phyloP scores from a whole-genome alignment of 2,329 filamentous ascomycete genomes.

The Phaeoacremonium minimum region DNA sequence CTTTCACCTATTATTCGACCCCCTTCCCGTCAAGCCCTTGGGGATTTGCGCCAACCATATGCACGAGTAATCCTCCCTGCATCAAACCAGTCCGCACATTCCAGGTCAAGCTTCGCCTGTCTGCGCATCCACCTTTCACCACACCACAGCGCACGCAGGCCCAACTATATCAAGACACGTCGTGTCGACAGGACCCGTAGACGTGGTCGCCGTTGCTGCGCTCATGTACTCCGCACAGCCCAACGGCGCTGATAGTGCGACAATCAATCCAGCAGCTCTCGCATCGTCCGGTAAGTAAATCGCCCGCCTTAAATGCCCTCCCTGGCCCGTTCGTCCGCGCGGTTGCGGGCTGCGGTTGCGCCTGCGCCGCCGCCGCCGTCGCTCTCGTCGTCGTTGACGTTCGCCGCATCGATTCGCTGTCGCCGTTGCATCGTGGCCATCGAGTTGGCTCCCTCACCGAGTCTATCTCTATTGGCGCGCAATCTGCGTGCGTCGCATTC shows the following conservation, averaged over 20 bases:
- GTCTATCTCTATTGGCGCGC: not conserved
- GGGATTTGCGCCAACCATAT: slow-evolving; percentile 45
- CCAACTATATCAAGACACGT: slow-evolving; percentile 62
- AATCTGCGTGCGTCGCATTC: slow-evolving; percentile 2
- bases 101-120: slow-evolving; percentile 23
- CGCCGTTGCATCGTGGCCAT: slow-evolving; percentile 7
- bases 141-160: too few species aligned
- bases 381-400: too few species aligned
- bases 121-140: slow-evolving; percentile 20
- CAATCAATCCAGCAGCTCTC: slow-evolving; percentile 86
- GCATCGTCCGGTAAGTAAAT: slow-evolving; percentile 67
- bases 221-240: slow-evolving; percentile 59
- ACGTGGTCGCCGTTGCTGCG: slow-evolving; percentile 37
- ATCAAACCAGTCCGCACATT: slow-evolving; percentile 32
- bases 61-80: slow-evolving; percentile 41
- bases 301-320: slow-evolving; percentile 6
- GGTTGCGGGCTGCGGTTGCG: not conserved
- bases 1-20: slow-evolving; percentile 21
- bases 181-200: slow-evolving; percentile 46
- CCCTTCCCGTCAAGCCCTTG: slow-evolving; percentile 13
- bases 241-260: slow-evolving; percentile 78
- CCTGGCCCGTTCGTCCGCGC: not conserved
- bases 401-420: slow-evolving; percentile 9
- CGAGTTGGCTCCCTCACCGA: not conserved
- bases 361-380: slow-evolving; percentile 5